phyloP scores from a whole-genome alignment of 2,329 filamentous ascomycete species.

The Neocatenulostroma microsporum region DNA sequence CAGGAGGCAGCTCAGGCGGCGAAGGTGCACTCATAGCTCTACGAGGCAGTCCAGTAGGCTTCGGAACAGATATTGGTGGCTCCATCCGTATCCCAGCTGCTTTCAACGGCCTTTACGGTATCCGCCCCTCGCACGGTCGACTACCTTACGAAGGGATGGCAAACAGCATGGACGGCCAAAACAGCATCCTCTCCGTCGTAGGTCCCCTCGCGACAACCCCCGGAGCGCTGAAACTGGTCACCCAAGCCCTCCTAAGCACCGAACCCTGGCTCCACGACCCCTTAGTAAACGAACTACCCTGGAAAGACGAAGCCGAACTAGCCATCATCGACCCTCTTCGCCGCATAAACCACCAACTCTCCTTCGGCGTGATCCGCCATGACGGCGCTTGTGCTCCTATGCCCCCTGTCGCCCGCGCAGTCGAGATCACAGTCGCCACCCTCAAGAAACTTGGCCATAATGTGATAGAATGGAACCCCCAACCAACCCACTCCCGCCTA shows the following conservation, averaged over 20 bases:
- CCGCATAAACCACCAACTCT: slow-evolving; percentile 31
- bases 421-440: slow-evolving; percentile 44
- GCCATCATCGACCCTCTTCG: slow-evolving; percentile 26
- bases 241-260: slow-evolving; percentile 49
- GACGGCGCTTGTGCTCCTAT: slow-evolving; percentile 47
- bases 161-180: slow-evolving; percentile 58
- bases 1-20: slow-evolving; percentile 53
- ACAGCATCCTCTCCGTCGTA: slow-evolving; percentile 53
- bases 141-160: slow-evolving; percentile 52
- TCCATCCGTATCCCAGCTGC: slow-evolving; percentile 53
- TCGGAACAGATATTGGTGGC: slow-evolving; percentile 52
- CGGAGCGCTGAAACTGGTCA: slow-evolving; percentile 47
- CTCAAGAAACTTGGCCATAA: slow-evolving; percentile 49
- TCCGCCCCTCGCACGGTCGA: slow-evolving; percentile 48
- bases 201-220: slow-evolving; percentile 55
- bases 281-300: slow-evolving; percentile 57
- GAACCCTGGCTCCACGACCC: slow-evolving; percentile 62
- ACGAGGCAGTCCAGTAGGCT: slow-evolving; percentile 47
- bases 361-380: slow-evolving; percentile 48
- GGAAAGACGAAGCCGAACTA: slow-evolving; percentile 45
- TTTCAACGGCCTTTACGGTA: slow-evolving; percentile 51
- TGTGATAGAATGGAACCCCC: slow-evolving; percentile 54
- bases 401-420: slow-evolving; percentile 50
- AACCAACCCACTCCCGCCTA: slow-evolving; percentile 37
- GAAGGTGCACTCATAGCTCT: slow-evolving; percentile 51